Percentiles rank a stretch among this genome's conserved stretches.
Conservation (phyloP, 441 rosid genomes). For the Bruguiera hainesii region DNA sequence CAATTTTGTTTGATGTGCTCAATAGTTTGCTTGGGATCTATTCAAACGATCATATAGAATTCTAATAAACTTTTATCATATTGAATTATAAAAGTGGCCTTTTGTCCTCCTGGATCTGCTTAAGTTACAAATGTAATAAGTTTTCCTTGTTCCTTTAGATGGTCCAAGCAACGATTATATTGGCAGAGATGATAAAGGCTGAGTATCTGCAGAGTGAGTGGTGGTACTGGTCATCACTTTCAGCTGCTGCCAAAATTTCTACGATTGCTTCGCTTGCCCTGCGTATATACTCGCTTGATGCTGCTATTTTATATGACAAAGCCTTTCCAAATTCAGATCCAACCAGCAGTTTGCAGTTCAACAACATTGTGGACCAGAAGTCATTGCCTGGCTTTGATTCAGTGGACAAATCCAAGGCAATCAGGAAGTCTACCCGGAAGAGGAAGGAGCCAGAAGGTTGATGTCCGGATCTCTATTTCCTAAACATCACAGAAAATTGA, state of each 20-base stretch:
- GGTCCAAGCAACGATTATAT: slow-evolving; percentile 79
- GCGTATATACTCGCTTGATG: slow-evolving; percentile 81
- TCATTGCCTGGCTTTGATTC: slow-evolving; percentile 39
- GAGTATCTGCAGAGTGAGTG: slow-evolving; percentile 81
- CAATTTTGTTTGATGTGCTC: too few relatives aligned
- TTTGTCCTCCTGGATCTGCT: slow-evolving; percentile 1
- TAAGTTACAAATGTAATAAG: not conserved
- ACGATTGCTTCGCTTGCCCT: slow-evolving; percentile 81
- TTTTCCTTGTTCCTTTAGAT: slow-evolving; percentile 45
- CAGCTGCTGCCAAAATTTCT: slow-evolving; percentile 84
- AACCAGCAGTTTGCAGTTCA: slow-evolving; percentile 37
- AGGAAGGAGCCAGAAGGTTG: slow-evolving; percentile 88
- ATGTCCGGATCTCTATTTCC: slow-evolving; percentile 8
- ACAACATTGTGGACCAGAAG: slow-evolving; percentile 36
- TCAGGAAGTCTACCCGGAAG: slow-evolving; percentile 75
- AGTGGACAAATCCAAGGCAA: slow-evolving; percentile 54
- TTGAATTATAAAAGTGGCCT: too few relatives aligned
- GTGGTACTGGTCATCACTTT: slow-evolving; percentile 99
- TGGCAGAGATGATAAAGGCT: slow-evolving; percentile 90
- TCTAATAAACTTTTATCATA: not conserved
- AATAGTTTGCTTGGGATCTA: too few relatives aligned
- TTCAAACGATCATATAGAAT: not conserved
- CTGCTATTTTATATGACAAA: slow-evolving; percentile 75
- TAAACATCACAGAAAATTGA: slow-evolving; percentile 4
- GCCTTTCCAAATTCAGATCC: slow-evolving; percentile 31